A percentile compares a stretch with the other conserved stretches of the same genome.
Conservation (phyloP, 1,284 basidiomycete genomes). For the Sanghuangporus baumii region DNA sequence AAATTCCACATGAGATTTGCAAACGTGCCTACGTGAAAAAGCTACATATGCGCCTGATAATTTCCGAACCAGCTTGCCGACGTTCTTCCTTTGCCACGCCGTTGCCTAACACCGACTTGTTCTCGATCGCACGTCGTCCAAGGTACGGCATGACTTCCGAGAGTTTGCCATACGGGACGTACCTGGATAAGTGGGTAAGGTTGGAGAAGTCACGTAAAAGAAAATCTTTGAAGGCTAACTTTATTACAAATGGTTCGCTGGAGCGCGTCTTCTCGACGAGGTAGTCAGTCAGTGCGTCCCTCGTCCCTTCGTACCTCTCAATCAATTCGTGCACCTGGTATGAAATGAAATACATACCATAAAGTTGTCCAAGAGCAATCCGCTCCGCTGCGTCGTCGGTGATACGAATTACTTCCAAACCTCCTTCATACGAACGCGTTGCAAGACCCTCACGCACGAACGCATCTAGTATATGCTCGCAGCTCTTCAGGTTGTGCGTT, state of each 20-base stretch:
- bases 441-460: slow-evolving; percentile 59
- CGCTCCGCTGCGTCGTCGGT: slow-evolving; percentile 57
- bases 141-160: slow-evolving; percentile 60
- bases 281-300: slow-evolving; percentile 72
- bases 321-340: background rate
- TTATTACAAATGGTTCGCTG: slow-evolving; percentile 67
- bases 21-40: background rate
- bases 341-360: background rate
- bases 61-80: slow-evolving; percentile 42
- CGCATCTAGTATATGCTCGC: slow-evolving; percentile 54
- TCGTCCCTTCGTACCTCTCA: slow-evolving; percentile 45
- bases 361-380: slow-evolving; percentile 73
- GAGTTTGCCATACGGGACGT: slow-evolving; percentile 70
- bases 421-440: slow-evolving; percentile 15
- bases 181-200: slow-evolving; percentile 31
- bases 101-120: slow-evolving; percentile 55
- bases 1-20: background rate
- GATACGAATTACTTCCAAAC: slow-evolving; percentile 32
- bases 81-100: slow-evolving; percentile 53
- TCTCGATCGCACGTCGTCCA: slow-evolving; percentile 61
- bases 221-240: slow-evolving; percentile 35
- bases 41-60: slow-evolving; percentile 37
- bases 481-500: slow-evolving; percentile 78
- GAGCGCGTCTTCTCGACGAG: slow-evolving; percentile 55
- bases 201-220: background rate